These are phyloP conservation scores for Hypoxylon sp. DNA, from an alignment of 2,329 filamentous ascomycete species.

Conservation along the genomic window DNA sequence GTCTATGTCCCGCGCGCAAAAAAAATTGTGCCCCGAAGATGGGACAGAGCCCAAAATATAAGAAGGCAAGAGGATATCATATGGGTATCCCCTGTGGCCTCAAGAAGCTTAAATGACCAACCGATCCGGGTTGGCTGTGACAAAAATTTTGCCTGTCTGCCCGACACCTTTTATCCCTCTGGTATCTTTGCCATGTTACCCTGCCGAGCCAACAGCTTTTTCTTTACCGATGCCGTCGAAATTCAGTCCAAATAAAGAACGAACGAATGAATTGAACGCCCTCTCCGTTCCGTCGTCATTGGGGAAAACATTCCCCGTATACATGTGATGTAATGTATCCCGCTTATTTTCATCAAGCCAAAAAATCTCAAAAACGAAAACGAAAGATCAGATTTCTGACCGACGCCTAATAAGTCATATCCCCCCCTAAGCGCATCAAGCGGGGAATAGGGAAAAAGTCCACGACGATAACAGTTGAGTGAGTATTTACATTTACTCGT, in stretches of 20 bases:
- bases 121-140: slow-evolving; percentile 17
- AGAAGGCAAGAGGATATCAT: not conserved
- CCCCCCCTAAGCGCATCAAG: not conserved
- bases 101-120: slow-evolving; percentile 14
- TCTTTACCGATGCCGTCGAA: too few relatives aligned
- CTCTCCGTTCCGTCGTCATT: slow-evolving; percentile 30
- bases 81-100: slow-evolving; percentile 6
- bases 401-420: slow-evolving; percentile 3
- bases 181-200: slow-evolving; percentile 21
- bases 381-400: slow-evolving; percentile 19
- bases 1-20: slow-evolving; percentile 25
- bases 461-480: not conserved
- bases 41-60: slow-evolving; percentile 10
- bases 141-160: too few relatives aligned
- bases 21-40: not conserved
- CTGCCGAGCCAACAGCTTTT: too few relatives aligned
- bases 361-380: slow-evolving; percentile 23
- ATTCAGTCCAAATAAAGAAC: too few relatives aligned
- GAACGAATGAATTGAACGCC: too few relatives aligned
- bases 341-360: slow-evolving; percentile 19
- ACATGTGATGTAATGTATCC: slow-evolving; percentile 7
- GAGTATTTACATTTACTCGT: slow-evolving; percentile 38
- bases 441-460: slow-evolving; percentile 4
- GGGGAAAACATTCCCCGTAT: too few relatives aligned
- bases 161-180: slow-evolving; percentile 20